phyloP scores from a whole-genome alignment of 305 asterid species.

The Fraxinus floribunda region DNA sequence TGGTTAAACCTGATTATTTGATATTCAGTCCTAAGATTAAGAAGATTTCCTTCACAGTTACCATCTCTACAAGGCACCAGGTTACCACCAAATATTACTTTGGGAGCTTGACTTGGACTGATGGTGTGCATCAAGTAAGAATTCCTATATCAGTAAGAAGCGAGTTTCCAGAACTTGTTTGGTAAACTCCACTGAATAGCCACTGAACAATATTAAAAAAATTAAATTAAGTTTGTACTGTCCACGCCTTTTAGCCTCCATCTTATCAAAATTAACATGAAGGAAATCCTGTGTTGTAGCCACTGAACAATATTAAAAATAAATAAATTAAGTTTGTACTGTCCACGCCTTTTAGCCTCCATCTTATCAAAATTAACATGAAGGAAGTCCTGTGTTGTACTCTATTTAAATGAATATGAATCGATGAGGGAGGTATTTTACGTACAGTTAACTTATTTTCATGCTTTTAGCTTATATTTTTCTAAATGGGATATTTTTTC shows the following conservation, averaged over 20 bases:
- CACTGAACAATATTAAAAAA: neutral
- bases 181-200: neutral
- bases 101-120: slow-evolving; percentile 55
- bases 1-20: slow-evolving; percentile 35
- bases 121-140: slow-evolving; percentile 40
- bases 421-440: neutral
- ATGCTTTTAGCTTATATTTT: neutral
- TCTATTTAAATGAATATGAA: neutral
- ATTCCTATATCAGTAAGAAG: slow-evolving; percentile 49
- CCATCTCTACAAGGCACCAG: slow-evolving; percentile 36
- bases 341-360: neutral
- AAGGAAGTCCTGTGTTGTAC: neutral
- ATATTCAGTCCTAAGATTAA: slow-evolving; percentile 31
- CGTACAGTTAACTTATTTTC: too few relatives aligned
- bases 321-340: neutral
- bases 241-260: too few relatives aligned
- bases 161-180: slow-evolving; percentile 20
- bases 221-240: too few relatives aligned
- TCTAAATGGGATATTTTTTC: neutral
- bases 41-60: slow-evolving; percentile 42
- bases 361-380: neutral
- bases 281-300: too few relatives aligned
- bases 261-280: too few relatives aligned
- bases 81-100: slow-evolving; percentile 39
- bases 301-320: too few relatives aligned